Base-by-base conservation (phyloP, 2,329 filamentous ascomycete genomes). In the Simplicillium aogashimaense region DNA sequence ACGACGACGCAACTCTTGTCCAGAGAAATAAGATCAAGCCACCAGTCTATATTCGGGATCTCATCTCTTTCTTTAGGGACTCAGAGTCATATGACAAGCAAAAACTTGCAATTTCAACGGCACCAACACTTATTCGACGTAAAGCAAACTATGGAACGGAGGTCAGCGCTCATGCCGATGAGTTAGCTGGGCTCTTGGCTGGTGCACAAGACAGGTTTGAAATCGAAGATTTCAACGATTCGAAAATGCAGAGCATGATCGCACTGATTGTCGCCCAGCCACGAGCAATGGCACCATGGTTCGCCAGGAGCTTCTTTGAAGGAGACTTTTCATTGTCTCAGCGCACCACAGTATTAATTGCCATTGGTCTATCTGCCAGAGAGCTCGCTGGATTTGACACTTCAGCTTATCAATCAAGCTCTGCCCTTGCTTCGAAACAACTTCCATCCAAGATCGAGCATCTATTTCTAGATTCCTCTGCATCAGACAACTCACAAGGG, bases 321-420 rank as follows among this genome's bases (percentile, higher is more conserved):
- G 89, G 89, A 13, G 92, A 98, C 55, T 89, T 92, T 59, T 95
- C 89, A 0, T 67, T 97, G 30, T 76, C 81, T 0, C 90, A 97
- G 57, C 76, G 92, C 31, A 85, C 83, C 7, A 78, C 84, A 0
- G 72, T 97, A 30, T 78, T 98, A 39, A 82, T 86, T 15, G 81
- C 86, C 0, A 66, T 98, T 4, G 90, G 89, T 0, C 65, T 98
- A 0, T 78, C 83, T 25, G 86, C 86, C 2, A 76, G 90, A 43
- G 89, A 97, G 59, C 62, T 98, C 9, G 86, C 87, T 2, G 89
- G 92, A 0, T 78, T 85, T 47, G 78, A 83, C 36, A 63, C 66
- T 7, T 76, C 73, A 0, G 67, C 71, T 7, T 67, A 76, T 29
- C 66, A 67, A 1, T 53, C 63, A 0, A 58, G 61, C 1, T 60